Conservation (phyloP, 169 alveolate species). For the Amoebophrya sp. region DNA sequence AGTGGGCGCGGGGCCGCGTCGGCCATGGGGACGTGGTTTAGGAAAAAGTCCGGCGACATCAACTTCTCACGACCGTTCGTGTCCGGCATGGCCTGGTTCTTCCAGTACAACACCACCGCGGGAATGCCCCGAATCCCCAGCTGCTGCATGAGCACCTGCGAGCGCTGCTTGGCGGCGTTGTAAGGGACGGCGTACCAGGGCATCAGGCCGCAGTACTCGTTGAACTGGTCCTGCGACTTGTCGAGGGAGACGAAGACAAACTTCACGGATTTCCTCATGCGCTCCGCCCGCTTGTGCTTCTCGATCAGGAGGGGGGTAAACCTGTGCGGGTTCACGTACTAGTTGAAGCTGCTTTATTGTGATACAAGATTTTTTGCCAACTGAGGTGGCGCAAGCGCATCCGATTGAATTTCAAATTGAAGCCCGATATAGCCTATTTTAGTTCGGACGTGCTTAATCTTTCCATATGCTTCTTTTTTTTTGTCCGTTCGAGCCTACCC, state of each 20-base stretch:
- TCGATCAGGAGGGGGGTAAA: background rate
- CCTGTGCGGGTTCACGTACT: too few species aligned
- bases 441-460: too few species aligned
- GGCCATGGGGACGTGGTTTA: too few species aligned
- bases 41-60: background rate
- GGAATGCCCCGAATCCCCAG: background rate
- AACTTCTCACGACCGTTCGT: background rate
- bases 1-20: too few species aligned
- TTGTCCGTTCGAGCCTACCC: too few species aligned
- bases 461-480: too few species aligned
- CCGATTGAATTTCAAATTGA: too few species aligned
- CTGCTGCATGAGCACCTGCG: background rate
- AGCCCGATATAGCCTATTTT: too few species aligned
- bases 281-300: background rate
- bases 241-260: background rate
- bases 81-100: background rate
- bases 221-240: background rate
- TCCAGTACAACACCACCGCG: background rate
- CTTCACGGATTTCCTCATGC: background rate
- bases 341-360: too few species aligned
- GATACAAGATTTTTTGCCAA: too few species aligned
- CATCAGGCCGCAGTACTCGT: background rate
- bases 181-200: background rate
- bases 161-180: background rate
- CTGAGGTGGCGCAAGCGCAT: too few species aligned